Percentiles rank a stretch among this genome's conserved stretches.
phyloP scores from a whole-genome alignment of 2,329 filamentous ascomycete species.

The Lachnellula occidentalis region DNA sequence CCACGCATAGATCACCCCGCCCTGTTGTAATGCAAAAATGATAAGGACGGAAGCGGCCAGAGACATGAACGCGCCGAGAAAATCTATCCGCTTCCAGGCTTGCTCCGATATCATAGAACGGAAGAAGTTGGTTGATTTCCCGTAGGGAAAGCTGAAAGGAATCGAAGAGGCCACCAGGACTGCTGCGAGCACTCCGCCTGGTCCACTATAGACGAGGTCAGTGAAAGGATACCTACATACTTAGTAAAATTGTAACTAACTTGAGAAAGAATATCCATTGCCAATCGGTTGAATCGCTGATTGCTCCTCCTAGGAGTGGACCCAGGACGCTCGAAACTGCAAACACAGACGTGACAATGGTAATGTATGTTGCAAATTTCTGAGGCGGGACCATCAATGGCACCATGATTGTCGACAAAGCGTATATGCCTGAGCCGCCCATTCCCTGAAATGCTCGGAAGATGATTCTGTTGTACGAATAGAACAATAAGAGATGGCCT shows the following conservation, averaged over 20 bases:
- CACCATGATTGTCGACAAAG: conserved; percentile 24
- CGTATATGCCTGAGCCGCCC: conserved; percentile 33
- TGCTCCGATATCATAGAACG: too few relatives aligned
- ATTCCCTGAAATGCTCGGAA: conserved; percentile 26
- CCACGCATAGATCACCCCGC: background rate
- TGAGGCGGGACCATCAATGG: conserved; percentile 42
- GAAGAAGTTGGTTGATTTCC: too few relatives aligned
- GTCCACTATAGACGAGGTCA: too few relatives aligned
- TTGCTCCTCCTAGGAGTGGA: conserved; percentile 14
- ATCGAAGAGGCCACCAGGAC: too few relatives aligned
- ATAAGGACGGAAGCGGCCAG: background rate
- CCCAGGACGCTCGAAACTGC: conserved; percentile 30
- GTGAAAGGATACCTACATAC: too few relatives aligned
- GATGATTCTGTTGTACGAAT: background rate
- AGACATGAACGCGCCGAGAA: background rate
- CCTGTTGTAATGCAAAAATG: background rate
- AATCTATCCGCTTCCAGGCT: background rate
- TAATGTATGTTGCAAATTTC: conserved; percentile 28
- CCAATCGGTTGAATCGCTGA: conserved; percentile 12
- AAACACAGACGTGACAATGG: conserved; percentile 41
- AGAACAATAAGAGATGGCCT: background rate
- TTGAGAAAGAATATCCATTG: conserved; percentile 8
- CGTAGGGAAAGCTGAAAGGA: too few relatives aligned
- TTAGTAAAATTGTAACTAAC: too few relatives aligned
- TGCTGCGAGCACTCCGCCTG: too few relatives aligned